Evolutionary conservation across 495 filamentous ascomycete species (phyloP).

Genomic region (Aspergillus carlsbadensis): DNA sequence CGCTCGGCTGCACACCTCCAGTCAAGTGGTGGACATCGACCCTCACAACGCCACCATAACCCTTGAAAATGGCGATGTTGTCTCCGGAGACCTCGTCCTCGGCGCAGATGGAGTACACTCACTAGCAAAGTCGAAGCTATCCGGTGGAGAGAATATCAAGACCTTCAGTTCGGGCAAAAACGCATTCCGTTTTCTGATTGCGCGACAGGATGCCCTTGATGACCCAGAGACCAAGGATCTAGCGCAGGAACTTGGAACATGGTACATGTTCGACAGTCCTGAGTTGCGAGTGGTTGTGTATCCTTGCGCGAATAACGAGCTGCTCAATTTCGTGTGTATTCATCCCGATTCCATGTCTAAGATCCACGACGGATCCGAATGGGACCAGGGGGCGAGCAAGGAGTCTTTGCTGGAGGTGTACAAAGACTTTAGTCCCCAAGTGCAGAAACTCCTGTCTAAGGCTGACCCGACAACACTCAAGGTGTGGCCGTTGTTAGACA

Average conservation of each 20-base stretch:
- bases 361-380: conserved; percentile 27
- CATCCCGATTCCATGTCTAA: conserved; percentile 49
- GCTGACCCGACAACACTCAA: conserved; percentile 49
- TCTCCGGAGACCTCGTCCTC: conserved; percentile 47
- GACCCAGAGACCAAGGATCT: conserved; percentile 47
- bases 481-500: conserved; percentile 60
- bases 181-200: conserved; percentile 62
- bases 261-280: conserved; percentile 48
- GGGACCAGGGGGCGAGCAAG: conserved; percentile 47
- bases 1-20: conserved; percentile 40
- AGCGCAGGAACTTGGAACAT: conserved; percentile 36
- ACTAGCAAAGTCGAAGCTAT: conserved; percentile 43
- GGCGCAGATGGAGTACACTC: conserved; percentile 57
- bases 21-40: conserved; percentile 46
- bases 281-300: conserved; percentile 61
- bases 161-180: conserved; percentile 52
- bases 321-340: conserved; percentile 61
- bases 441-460: conserved; percentile 46
- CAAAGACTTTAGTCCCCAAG: conserved; percentile 45
- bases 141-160: conserved; percentile 30
- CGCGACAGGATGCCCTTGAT: conserved; percentile 37
- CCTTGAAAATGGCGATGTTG: conserved; percentile 33
- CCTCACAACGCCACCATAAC: conserved; percentile 39
- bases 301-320: conserved; percentile 51
- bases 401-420: conserved; percentile 50